Percentiles rank a stretch among this genome's conserved stretches.
Evolutionary conservation across 495 filamentous ascomycete genomes (phyloP).

Genomic region (Hamigera avellanea): DNA sequence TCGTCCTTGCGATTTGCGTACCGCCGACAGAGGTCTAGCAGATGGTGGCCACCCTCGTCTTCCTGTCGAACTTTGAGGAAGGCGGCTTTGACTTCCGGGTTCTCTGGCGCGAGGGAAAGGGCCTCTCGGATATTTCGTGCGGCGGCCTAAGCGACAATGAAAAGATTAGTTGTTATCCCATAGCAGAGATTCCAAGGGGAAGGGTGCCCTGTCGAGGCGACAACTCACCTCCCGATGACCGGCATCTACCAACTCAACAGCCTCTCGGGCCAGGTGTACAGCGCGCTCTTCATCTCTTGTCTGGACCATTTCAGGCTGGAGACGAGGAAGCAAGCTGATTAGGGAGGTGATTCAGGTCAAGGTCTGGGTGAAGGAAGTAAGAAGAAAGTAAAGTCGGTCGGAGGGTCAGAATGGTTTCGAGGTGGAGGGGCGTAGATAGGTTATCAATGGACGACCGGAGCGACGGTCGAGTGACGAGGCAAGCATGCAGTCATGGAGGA

Average conservation of each 20-base stretch:
- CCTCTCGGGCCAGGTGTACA: conserved; percentile 35
- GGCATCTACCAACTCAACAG: conserved; percentile 37
- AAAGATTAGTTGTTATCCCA: neutral
- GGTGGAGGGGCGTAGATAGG: conserved; percentile 3
- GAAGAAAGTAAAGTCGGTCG: conserved; percentile 1
- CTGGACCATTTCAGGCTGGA: conserved; percentile 35
- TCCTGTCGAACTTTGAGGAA: conserved; percentile 40
- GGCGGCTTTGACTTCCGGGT: conserved; percentile 39
- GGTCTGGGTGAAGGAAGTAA: neutral
- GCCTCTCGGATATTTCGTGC: conserved; percentile 51
- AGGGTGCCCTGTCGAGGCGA: too few relatives aligned
- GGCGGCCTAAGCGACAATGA: conserved; percentile 33
- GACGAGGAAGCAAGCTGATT: conserved; percentile 7
- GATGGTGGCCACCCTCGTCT: conserved; percentile 34
- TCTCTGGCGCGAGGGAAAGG: conserved; percentile 45
- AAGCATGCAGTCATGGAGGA: conserved; percentile 10
- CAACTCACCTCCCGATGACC: conserved; percentile 35
- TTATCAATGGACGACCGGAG: conserved; percentile 9
- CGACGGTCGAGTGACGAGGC: conserved; percentile 8
- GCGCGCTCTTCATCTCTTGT: conserved; percentile 38
- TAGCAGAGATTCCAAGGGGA: too few relatives aligned
- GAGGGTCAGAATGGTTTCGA: conserved; percentile 6
- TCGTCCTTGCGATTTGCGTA: conserved; percentile 41
- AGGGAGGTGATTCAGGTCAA: neutral
- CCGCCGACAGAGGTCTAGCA: conserved; percentile 41